Evolutionary conservation across 495 filamentous ascomycete genomes (phyloP), one percentile per base, ranked within the genome.

Genomic region (Penicillium daleae): DNA sequence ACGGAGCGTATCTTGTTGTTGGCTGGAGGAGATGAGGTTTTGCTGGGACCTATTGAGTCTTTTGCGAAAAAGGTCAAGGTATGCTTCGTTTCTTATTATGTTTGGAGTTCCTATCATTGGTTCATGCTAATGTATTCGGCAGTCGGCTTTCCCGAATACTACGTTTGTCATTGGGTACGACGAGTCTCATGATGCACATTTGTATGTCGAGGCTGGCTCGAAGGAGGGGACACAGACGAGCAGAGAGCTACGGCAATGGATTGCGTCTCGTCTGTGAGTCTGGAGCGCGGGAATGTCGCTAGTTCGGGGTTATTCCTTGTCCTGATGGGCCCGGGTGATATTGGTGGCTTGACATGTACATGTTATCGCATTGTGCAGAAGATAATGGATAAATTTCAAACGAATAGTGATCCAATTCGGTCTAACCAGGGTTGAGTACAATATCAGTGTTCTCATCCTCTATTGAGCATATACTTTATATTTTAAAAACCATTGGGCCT

Each of bases 1-100:
- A 81, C 83, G 44, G 69, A 80, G 60, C 71, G 77, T 33, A 71
- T 87, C 3, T 53, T 87, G 58, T 66, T 89, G 52, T 73, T 80
- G 52, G 84, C 75, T 19, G 88, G 87, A 9, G 72, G 66, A 1
- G 79, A 81, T 63, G 88, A 90, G 77, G 68, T 87, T 17, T 63
- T 90, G 51, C 65, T 86, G 33, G 85, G 86, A 68, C 72, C 75
- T 29, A 86, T 89, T 67, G 72, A 78, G 60, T 74, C 64, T 37
- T 79, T 87, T 73, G 79, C 65, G 54, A 72, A 77, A 62, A 80
- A 75, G 71, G 74, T 83, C 19, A 63, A 75, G 78, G 76, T 77
- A 67, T 67, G 65, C 53, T 62, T 54, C 4, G 21, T 7, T 26
- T 22, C 54, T 51, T 46, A 44, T 19, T 37, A 29, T 10, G 5